These are phyloP conservation scores for Melastoma candidum DNA, from an alignment of 441 rosid genomes.

Conservation along the genomic window DNA sequence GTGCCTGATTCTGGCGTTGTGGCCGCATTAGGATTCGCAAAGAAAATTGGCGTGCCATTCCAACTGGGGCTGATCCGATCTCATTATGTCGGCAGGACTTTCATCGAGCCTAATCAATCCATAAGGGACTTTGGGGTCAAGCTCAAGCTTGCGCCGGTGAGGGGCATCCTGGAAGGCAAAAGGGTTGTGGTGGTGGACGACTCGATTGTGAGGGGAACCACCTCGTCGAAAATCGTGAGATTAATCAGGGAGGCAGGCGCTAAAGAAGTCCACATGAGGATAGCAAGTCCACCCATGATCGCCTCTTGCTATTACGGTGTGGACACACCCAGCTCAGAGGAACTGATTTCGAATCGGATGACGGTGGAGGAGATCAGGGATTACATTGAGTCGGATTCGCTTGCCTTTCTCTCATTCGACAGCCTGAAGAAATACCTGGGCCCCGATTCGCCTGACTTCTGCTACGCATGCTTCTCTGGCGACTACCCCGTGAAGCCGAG, in stretches of 20 bases:
- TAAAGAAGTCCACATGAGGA: conserved; percentile 93
- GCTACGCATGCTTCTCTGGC: conserved; percentile 90
- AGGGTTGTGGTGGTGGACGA: conserved; percentile 92
- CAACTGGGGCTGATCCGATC: conserved; percentile 90
- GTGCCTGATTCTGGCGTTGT: conserved; percentile 96
- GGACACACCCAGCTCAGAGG: conserved; percentile 85
- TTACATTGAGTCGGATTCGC: conserved; percentile 67
- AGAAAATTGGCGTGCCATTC: conserved; percentile 71
- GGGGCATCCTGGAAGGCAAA: conserved; percentile 73
- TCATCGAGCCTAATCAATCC: conserved; percentile 87
- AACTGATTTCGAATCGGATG: conserved; percentile 81
- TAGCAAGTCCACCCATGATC: conserved; percentile 81
- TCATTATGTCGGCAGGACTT: conserved; percentile 90
- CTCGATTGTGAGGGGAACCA: conserved; percentile 88
- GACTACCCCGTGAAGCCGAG: conserved; percentile 64
- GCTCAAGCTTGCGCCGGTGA: conserved; percentile 85
- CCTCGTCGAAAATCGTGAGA: conserved; percentile 80
- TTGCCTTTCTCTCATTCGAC: conserved; percentile 60
- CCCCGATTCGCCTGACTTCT: conserved; percentile 41
- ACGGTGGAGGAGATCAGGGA: conserved; percentile 60
- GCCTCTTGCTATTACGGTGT: conserved; percentile 91
- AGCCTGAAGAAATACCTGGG: conserved; percentile 55
- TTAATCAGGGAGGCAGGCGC: conserved; percentile 80
- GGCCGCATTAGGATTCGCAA: conserved; percentile 86
- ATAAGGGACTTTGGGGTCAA: conserved; percentile 91